A percentile compares a stretch with the other conserved stretches of the same genome.
These are phyloP conservation scores for Ascocoryne sarcoides DNA, from an alignment of 2,329 filamentous ascomycete genomes.

Conservation along the genomic window DNA sequence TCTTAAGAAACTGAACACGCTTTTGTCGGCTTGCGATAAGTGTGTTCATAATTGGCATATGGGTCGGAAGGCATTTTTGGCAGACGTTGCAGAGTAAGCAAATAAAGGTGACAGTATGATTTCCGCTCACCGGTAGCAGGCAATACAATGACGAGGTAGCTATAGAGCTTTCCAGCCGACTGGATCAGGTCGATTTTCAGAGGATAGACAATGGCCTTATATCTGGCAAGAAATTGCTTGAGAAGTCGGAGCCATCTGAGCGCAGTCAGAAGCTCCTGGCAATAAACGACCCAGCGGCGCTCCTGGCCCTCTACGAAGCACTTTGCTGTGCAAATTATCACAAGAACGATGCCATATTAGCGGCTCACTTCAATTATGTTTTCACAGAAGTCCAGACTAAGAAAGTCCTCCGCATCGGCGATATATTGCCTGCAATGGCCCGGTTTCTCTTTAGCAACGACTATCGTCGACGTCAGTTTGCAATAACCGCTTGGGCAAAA, in stretches of 20 bases:
- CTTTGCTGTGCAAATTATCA: constrained; percentile 79
- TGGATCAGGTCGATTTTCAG: constrained; percentile 51
- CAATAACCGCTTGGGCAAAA: constrained; percentile 55
- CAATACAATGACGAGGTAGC: constrained; percentile 40
- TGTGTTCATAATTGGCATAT: constrained; percentile 71
- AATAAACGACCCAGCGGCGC: constrained; percentile 43
- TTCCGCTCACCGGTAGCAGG: too few species aligned
- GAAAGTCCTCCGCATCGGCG: constrained; percentile 66
- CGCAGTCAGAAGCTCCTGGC: constrained; percentile 24
- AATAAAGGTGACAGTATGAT: too few species aligned
- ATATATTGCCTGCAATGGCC: constrained; percentile 73
- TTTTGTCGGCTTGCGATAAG: constrained; percentile 55
- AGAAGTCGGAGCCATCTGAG: constrained; percentile 18
- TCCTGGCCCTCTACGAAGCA: constrained; percentile 80
- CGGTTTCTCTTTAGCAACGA: constrained; percentile 75
- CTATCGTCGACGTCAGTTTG: constrained; percentile 55
- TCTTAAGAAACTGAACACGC: constrained; percentile 44
- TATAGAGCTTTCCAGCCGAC: constrained; percentile 43
- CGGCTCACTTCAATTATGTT: constrained; percentile 61
- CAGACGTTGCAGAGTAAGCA: constrained; percentile 52
- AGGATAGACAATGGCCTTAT: constrained; percentile 52
- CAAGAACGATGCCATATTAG: constrained; percentile 31
- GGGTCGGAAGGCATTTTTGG: constrained; percentile 53
- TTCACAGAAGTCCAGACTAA: constrained; percentile 74
- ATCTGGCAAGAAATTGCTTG: constrained; percentile 46